Base-by-base conservation (phyloP, 352 stramenopile genomes). In the Peronospora farinosa region DNA sequence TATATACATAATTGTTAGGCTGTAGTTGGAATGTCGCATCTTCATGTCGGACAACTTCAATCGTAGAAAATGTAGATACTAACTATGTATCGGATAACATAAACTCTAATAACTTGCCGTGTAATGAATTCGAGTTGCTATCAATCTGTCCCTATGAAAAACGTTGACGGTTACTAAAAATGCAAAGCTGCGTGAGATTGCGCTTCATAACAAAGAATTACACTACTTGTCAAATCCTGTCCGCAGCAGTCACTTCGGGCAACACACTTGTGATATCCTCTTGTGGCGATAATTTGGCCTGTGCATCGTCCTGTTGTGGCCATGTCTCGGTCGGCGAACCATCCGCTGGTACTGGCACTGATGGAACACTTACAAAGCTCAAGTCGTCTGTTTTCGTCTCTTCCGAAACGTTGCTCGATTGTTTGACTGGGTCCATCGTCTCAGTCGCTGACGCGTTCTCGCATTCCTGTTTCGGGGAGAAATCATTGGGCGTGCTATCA, bases 391-490 rank as follows among this genome's bases (percentile, higher is more conserved):
- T 5, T 11, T 55, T 5, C 3, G 50, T 30, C 9, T 46, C 36
- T 21, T 59, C 13, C 16, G 10, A 7, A 13, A 5, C 28, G 13
- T 28, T 23, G 0, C 8, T 41, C 0, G 28, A 17, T 7, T 42
- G 16, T 36, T n/a, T 42, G 19, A 19, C 33, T 13, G 4, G 10
- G 10, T 47, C 30, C 17, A 40, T 28, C 5, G 23, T 36, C 9
- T 40, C 11, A 9, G 36, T 36, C 16, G 8, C 6, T 17, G 15
- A 17, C 17, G 27, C 10, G 9, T 59, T 38, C 5, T 55, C 23
- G 2, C 7, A 5, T 30, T 67, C 58, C n/a, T 21, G n/a, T 25
- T 63, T 63, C 0, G 41, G 47, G 6, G 43, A 46, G 7, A 53
- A 0, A 11, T 54, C 47, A 3, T 2, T 5, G 30, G n/a, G 2